Evolutionary conservation across 331 rosid genomes (phyloP).

Genomic region (Quercus phellos): DNA sequence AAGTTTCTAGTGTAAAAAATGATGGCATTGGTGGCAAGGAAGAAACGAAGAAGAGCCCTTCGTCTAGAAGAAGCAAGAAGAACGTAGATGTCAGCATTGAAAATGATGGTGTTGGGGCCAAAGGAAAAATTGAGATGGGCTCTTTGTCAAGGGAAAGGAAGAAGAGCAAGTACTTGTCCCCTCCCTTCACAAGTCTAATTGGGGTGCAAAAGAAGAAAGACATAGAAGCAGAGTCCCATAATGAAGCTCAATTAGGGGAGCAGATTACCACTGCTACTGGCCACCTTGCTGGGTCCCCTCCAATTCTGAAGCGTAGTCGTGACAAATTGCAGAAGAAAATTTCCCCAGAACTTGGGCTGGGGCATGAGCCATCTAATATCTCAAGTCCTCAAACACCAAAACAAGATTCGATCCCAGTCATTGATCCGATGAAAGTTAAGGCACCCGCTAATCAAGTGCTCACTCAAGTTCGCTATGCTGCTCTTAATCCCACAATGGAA

Average conservation of each 20-base stretch:
- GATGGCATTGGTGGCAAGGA: constrained; percentile 19
- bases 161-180: constrained; percentile 82
- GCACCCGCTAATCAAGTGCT: constrained; percentile 36
- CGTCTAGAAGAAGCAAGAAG: neutral
- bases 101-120: constrained; percentile 2
- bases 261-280: constrained; percentile 18
- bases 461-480: constrained; percentile 37
- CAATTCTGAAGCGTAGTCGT: constrained; percentile 12
- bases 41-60: constrained; percentile 5
- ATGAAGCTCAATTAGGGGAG: constrained; percentile 17
- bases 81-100: constrained; percentile 7
- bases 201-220: constrained; percentile 28
- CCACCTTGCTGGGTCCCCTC: constrained; percentile 20
- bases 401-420: constrained; percentile 21
- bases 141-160: constrained; percentile 55
- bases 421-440: constrained; percentile 44
- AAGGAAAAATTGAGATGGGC: constrained; percentile 29
- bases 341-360: constrained; percentile 16
- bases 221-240: constrained; percentile 22
- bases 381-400: constrained; percentile 24
- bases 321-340: constrained; percentile 24
- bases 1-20: constrained; percentile 11
- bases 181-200: constrained; percentile 63
- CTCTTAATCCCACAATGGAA: constrained; percentile 34
- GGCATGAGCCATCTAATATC: constrained; percentile 15